phyloP scores from a whole-genome alignment of 1,284 basidiomycete species.

The Cerioporus squamosus region DNA sequence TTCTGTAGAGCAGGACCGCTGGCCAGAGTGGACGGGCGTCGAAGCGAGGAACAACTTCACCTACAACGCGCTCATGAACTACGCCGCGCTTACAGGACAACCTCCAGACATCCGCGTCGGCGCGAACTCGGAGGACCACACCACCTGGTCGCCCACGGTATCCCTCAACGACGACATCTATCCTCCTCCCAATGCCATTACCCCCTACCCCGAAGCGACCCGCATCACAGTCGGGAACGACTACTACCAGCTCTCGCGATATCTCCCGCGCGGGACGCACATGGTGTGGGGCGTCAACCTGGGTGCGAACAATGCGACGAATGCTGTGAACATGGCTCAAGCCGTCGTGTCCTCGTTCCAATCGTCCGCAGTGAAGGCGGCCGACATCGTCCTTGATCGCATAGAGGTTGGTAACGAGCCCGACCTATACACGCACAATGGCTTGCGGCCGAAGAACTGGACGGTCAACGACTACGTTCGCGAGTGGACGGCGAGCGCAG shows the following conservation, averaged over 20 bases:
- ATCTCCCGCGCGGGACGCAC: constrained; percentile 57
- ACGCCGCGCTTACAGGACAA: constrained; percentile 52
- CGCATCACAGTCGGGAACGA: constrained; percentile 58
- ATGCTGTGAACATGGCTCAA: constrained; percentile 58
- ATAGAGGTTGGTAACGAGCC: constrained; percentile 53
- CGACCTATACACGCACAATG: constrained; percentile 59
- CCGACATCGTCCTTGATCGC: constrained; percentile 41
- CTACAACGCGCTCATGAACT: constrained; percentile 58
- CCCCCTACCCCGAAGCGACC: constrained; percentile 65
- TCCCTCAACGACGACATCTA: constrained; percentile 50
- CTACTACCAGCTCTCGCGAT: constrained; percentile 58
- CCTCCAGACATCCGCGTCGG: constrained; percentile 65
- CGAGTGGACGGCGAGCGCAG: constrained; percentile 45
- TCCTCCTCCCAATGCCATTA: constrained; percentile 47
- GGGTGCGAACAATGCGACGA: constrained; percentile 58
- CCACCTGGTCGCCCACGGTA: constrained; percentile 30
- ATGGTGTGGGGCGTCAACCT: constrained; percentile 74
- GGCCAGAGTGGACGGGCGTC: constrained; percentile 65
- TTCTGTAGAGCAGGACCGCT: constrained; percentile 70
- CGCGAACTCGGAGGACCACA: constrained; percentile 66
- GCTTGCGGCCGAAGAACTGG: constrained; percentile 48
- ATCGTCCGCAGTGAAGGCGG: constrained; percentile 42
- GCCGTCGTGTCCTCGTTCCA: constrained; percentile 59
- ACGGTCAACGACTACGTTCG: constrained; percentile 54
- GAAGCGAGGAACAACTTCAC: constrained; percentile 56